A percentile compares a stretch with the other conserved stretches of the same genome.
These are phyloP conservation scores for Phytophthora colocasiae DNA, from an alignment of 352 stramenopile species.

Conservation along the genomic window DNA sequence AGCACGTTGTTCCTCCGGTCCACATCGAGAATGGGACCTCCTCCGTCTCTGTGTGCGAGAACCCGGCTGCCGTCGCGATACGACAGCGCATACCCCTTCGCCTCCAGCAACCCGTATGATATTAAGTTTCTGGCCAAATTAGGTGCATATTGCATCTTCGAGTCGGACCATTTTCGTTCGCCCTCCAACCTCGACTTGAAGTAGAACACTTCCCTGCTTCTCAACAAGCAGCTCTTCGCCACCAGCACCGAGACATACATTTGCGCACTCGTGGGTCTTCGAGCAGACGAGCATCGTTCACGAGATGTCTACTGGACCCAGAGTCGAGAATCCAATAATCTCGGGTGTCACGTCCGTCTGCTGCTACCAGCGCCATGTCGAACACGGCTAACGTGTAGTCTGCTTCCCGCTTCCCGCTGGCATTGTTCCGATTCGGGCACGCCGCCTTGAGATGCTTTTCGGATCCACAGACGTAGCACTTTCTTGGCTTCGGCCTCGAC, in stretches of 20 bases:
- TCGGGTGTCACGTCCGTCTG: too few relatives aligned
- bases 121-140: slow-evolving; percentile 20
- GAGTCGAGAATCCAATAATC: not conserved
- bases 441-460: not conserved
- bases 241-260: not conserved
- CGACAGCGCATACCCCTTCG: slow-evolving; percentile 11
- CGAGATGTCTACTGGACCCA: not conserved
- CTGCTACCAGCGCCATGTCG: not conserved
- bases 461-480: not conserved
- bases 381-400: not conserved
- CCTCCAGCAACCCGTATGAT: slow-evolving; percentile 26
- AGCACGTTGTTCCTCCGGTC: slow-evolving; percentile 14
- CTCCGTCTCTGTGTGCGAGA: too few relatives aligned
- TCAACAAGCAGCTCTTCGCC: not conserved
- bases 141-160: not conserved
- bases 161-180: too few relatives aligned
- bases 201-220: not conserved
- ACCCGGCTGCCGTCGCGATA: slow-evolving; percentile 1
- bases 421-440: not conserved
- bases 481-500: not conserved
- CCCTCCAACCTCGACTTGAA: too few relatives aligned
- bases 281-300: not conserved
- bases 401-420: not conserved
- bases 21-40: slow-evolving; percentile 4
- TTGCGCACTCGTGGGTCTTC: not conserved